These are phyloP conservation scores for Nicotiana sylvestris DNA, from an alignment of 257 asterid genomes.

Conservation along the genomic window DNA sequence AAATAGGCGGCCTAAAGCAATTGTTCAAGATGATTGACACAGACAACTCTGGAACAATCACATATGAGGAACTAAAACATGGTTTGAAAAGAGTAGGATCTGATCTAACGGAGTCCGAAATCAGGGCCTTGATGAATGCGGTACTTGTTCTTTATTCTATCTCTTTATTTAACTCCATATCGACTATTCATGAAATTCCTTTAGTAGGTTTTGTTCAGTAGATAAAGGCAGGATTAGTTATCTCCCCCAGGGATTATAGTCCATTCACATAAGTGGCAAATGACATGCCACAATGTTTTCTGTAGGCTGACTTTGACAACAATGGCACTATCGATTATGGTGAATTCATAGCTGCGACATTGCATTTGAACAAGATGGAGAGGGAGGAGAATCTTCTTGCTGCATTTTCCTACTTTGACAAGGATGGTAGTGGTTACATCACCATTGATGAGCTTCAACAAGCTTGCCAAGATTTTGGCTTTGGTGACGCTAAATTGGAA, in stretches of 20 bases:
- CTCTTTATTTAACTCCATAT: neutral
- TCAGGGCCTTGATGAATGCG: constrained; percentile 76
- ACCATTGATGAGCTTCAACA: constrained; percentile 91
- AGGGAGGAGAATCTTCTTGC: constrained; percentile 86
- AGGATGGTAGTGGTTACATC: constrained; percentile 95
- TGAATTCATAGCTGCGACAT: constrained; percentile 90
- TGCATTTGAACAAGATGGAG: constrained; percentile 93
- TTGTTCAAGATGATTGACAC: constrained; percentile 87
- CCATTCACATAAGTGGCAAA: neutral
- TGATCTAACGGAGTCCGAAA: constrained; percentile 75
- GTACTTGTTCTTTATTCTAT: constrained; percentile 23
- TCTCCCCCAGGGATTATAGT: neutral
- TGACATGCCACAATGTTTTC: neutral
- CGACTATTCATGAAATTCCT: neutral
- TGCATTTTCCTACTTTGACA: constrained; percentile 95
- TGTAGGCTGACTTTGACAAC: constrained; percentile 94
- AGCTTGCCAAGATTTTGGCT: constrained; percentile 84
- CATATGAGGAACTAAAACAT: constrained; percentile 74
- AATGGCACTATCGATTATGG: constrained; percentile 88
- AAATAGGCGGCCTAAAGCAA: constrained; percentile 84
- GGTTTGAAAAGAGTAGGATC: constrained; percentile 83
- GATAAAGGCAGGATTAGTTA: neutral
- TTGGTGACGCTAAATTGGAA: constrained; percentile 62
- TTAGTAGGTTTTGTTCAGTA: neutral
- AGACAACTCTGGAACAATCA: constrained; percentile 78